Evolutionary conservation across 306 rosid species (phyloP), one percentile per base, ranked within the genome.

Genomic region (Rubus parviflorus): DNA sequence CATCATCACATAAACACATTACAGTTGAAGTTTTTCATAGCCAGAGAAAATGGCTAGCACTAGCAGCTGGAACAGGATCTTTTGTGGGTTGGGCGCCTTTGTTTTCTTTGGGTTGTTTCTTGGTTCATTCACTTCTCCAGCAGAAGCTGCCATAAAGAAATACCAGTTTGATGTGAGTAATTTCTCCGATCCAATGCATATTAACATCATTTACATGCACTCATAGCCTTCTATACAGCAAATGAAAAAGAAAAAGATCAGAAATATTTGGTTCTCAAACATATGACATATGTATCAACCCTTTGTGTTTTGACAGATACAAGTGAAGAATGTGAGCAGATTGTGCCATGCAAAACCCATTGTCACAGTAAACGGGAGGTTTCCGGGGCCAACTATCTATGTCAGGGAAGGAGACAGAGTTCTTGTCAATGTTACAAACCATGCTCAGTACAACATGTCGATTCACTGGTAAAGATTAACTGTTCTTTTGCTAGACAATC

Each of bases 271-370:
- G 48, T 52, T 64, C 48, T 77, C 66, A 12, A 38, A 1, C 60
- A 68, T 48, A 79, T 78, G 72, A 49, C 51, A 64, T 19, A 9
- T 73, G 6, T 57, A 65, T 49, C 69, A 41, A 11, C 65, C 17
- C 20, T 35, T 52, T 7, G 15, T 64, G 52, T 38, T 77, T 84
- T 54, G 0, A 43, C 89, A 92, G 96, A 72, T 92, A 76, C 97
- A 92, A 92, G 91, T 88, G 79, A 89, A 87, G 83, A 90, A 88
- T 77, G 91, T 92, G 84, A 92, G 97, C 60, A 88, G 97, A 75
- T 71, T 92, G 53, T 92, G 97, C 74, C 97, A 90, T 81, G 92
- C 93, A 86, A 92, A 92, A 79, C 90, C 96, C 40, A 87, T 92
- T 46, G 88, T 92, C n/a, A 92, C 97, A 5, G 87, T 92, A 51